Base-by-base conservation (phyloP, 2,329 filamentous ascomycete species). In the Coleophoma crateriformis region DNA sequence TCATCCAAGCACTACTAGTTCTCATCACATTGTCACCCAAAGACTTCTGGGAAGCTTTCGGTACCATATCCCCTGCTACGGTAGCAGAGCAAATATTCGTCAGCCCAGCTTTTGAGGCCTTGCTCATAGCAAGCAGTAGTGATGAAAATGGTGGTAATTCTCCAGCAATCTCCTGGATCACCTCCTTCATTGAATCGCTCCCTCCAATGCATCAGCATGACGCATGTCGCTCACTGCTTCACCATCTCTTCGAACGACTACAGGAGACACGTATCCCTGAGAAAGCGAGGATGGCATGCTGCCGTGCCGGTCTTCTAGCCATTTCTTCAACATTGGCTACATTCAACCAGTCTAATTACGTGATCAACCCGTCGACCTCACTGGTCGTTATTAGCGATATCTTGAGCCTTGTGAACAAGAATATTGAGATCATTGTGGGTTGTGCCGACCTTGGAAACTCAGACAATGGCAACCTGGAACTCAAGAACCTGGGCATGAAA, bases 21-120 rank as follows among this genome's bases (percentile, higher is more conserved):
- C 76, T 96, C 14, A 73, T 96, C 47, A 79, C 84, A 55, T 90
- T 88, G 59, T 86, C 88, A 0, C 79, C 90, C 0, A 79, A 79
- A 48, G 87, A 88, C 41, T 94, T 96, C 59, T 96, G 92, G 92
- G 86, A 90, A 59, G 85, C 90, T 2, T 85, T 95, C 70, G 85
- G 87, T 46, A 81, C 89, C 32, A 88, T 92, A 46, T 86, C 88
- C 1, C 86, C 90, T 3, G 84, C 84, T 39, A 82, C 85, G 33
- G 82, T 97, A 44, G 82, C 90, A n/a, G 90, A 96, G 63, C 80
- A 90, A 55, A 80, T 96, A 40, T 88, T 94, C 59, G 81, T 79
- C 51, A 90, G 87, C 54, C 83, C 84, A 7, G 75, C 79, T 3
- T 82, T 88, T 58, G 76, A 76, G 33, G 69, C 69, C n/a, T 65